Base-by-base conservation (phyloP, 1,284 basidiomycete genomes). In the Sanguinoderma infundibulare region DNA sequence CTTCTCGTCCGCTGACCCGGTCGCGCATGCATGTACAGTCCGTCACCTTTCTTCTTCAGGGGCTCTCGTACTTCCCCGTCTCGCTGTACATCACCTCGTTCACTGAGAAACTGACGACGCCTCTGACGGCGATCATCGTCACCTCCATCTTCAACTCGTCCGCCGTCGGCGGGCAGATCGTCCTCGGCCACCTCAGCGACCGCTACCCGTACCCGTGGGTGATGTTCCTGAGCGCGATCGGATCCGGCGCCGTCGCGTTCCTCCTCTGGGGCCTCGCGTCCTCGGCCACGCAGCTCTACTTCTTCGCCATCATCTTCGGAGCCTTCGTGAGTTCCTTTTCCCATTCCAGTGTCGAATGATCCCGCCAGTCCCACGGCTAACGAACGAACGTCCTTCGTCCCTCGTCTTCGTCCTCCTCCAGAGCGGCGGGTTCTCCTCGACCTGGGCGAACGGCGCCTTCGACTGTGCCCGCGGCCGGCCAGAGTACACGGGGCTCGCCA, bases 231-330 rank as follows among this genome's bases (percentile, higher is more conserved):
- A 70, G 68, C 53, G 67, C 68, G 5, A 46, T 72, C 20, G 64
- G 67, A 26, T 70, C 67, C 54, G 64, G 68, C 12, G 38, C 67
- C 17, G 67, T 65, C n/a, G 69, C 71, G 7, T 72, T 73, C 65
- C 62, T 72, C 28, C 64, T 73, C 8, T 73, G 70, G 72, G 72
- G 72, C 22, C 67, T 72, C 61, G 65, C 72, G 7, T 60, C 60
- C 40, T 64, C 68, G 9, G 56, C 69, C 15, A 67, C 65, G 17
- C 64, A 65, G 32, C 65, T 73, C 3, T 71, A 71, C 53, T 62
- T 63, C 39, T 73, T 72, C 57, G 68, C 68, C 24, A 53, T 73
- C 54, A 67, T 73, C 40, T 73, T 70, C 57, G 72, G 72, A 73
- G 61, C 68, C 5, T 35, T 72, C 42, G 71, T 71, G 44, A 53